Evolutionary conservation across 2,329 filamentous ascomycete species (phyloP).

Genomic region (Diplodia corticola): DNA sequence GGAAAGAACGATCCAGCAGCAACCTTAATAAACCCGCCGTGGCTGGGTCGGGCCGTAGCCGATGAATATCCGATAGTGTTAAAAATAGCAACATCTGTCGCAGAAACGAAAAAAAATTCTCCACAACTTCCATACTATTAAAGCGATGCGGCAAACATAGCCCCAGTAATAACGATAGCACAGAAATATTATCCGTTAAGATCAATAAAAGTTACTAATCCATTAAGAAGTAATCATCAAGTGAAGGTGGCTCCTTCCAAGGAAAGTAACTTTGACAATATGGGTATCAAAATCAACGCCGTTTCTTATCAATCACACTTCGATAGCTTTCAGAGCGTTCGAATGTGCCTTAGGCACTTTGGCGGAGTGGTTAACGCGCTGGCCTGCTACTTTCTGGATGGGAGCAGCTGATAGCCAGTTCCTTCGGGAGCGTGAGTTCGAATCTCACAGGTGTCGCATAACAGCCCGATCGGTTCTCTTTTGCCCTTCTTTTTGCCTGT

Average conservation of each 20-base stretch:
- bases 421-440: slow-evolving; percentile 29
- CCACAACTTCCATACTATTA: neutral
- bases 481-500: neutral
- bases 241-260: neutral
- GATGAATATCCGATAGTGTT: neutral
- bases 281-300: neutral
- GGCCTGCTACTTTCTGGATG: slow-evolving; percentile 23
- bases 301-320: neutral
- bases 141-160: no score
- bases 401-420: slow-evolving; percentile 24
- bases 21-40: neutral
- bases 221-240: neutral
- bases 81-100: neutral
- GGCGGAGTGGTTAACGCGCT: slow-evolving; percentile 27
- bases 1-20: neutral
- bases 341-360: slow-evolving; percentile 8
- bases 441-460: slow-evolving; percentile 27
- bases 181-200: no score
- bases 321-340: neutral
- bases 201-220: neutral
- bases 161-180: no score
- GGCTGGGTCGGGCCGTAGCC: neutral
- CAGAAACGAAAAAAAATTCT: neutral
- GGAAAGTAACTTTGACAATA: neutral
- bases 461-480: slow-evolving; percentile 8